These are phyloP conservation scores for Colletotrichum liaoningense DNA, from an alignment of 2,329 filamentous ascomycete species.

Conservation along the genomic window DNA sequence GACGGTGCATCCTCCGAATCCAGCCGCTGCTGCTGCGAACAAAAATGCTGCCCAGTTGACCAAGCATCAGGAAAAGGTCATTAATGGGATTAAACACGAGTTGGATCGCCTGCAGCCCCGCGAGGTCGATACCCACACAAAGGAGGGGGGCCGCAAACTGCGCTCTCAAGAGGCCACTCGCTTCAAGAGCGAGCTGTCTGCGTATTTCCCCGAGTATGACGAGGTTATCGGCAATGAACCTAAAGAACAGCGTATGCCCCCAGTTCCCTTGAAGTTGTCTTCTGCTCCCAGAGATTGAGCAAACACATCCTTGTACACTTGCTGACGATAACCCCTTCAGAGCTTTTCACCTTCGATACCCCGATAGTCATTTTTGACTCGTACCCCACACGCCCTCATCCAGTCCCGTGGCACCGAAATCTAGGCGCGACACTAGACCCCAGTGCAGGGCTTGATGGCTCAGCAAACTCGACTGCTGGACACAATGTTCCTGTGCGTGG, in stretches of 20 bases:
- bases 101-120: slow-evolving; percentile 66
- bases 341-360: slow-evolving; percentile 78
- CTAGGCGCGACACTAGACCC: neutral
- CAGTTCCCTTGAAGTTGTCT: neutral
- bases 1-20: slow-evolving; percentile 36
- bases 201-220: slow-evolving; percentile 95
- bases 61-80: slow-evolving; percentile 68
- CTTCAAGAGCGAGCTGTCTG: slow-evolving; percentile 90
- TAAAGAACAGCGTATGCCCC: slow-evolving; percentile 77
- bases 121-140: slow-evolving; percentile 53
- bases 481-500: slow-evolving; percentile 57
- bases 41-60: slow-evolving; percentile 47
- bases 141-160: slow-evolving; percentile 79
- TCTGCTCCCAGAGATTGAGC: neutral
- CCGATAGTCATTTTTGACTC: slow-evolving; percentile 77
- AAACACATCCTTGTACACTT: neutral
- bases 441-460: neutral
- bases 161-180: slow-evolving; percentile 87
- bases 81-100: slow-evolving; percentile 72
- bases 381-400: slow-evolving; percentile 39
- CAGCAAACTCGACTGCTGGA: neutral
- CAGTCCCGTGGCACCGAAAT: slow-evolving; percentile 33
- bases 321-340: slow-evolving; percentile 55
- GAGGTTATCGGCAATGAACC: slow-evolving; percentile 90
- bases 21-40: slow-evolving; percentile 37